These are phyloP conservation scores for Melampsora americana DNA, from an alignment of 1,284 basidiomycete genomes.

Conservation along the genomic window DNA sequence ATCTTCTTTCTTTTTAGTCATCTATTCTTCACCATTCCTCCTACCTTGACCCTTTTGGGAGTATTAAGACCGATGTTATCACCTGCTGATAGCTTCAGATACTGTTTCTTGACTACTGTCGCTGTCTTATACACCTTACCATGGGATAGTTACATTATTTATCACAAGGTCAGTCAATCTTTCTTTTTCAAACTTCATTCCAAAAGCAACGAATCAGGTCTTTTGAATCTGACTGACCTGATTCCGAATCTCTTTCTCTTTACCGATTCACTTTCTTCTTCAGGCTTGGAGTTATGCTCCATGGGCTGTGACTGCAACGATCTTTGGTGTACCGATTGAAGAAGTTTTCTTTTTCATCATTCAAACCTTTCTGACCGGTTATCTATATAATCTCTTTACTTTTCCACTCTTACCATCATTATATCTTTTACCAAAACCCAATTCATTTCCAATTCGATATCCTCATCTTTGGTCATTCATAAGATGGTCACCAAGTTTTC, in stretches of 20 bases:
- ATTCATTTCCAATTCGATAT: background rate
- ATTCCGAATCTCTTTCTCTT: no score
- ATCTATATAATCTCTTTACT: constrained; percentile 28
- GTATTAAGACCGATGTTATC: constrained; percentile 22
- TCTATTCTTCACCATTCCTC: constrained; percentile 33
- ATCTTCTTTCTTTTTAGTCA: constrained; percentile 4
- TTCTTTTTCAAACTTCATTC: background rate
- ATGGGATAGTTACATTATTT: constrained; percentile 43
- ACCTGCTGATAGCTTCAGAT: constrained; percentile 23
- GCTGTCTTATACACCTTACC: constrained; percentile 32
- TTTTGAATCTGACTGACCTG: background rate
- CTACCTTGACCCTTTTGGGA: constrained; percentile 10
- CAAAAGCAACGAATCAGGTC: background rate
- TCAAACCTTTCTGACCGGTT: constrained; percentile 27
- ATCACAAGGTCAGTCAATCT: constrained; percentile 18
- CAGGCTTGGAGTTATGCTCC: constrained; percentile 37
- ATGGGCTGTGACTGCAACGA: constrained; percentile 30
- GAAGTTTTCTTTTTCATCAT: constrained; percentile 43
- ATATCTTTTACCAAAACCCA: constrained; percentile 19
- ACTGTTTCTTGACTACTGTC: constrained; percentile 2
- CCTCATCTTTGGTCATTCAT: constrained; percentile 12
- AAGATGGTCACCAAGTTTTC: constrained; percentile 23
- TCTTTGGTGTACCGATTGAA: constrained; percentile 37
- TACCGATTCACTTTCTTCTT: background rate
- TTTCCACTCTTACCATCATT: constrained; percentile 31